Percentiles rank a stretch among this genome's conserved stretches.
Evolutionary conservation across 2,329 filamentous ascomycete genomes (phyloP).

Genomic region (Neofusicoccum laricinum): DNA sequence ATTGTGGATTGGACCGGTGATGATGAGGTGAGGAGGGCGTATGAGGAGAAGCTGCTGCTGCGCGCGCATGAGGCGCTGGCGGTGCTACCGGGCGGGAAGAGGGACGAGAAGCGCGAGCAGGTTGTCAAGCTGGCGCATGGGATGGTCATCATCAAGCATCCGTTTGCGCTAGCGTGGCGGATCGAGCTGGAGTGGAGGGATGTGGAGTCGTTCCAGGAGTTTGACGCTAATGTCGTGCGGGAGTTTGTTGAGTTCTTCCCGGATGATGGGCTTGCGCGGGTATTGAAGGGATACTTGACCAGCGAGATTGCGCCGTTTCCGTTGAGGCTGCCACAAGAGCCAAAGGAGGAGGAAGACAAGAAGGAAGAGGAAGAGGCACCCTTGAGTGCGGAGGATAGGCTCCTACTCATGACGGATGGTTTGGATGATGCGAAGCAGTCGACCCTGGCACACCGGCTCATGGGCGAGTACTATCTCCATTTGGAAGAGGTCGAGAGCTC

Average conservation of each 20-base stretch:
- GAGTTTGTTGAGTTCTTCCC: conserved; percentile 84
- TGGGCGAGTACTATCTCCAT: conserved; percentile 78
- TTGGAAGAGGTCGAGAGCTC: conserved; percentile 82
- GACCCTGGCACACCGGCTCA: conserved; percentile 76
- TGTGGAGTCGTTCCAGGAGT: conserved; percentile 56
- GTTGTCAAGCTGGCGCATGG: conserved; percentile 77
- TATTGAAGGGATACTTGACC: conserved; percentile 77
- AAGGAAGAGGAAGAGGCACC: conserved; percentile 45
- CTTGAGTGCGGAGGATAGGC: conserved; percentile 72
- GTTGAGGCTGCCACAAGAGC: conserved; percentile 22
- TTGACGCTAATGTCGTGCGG: conserved; percentile 73
- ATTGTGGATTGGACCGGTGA: conserved; percentile 89
- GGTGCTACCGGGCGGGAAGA: conserved; percentile 65
- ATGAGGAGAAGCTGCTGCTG: conserved; percentile 85
- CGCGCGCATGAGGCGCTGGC: conserved; percentile 76
- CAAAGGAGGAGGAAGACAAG: conserved; percentile 27
- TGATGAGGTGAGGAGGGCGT: conserved; percentile 76
- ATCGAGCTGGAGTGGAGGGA: conserved; percentile 89
- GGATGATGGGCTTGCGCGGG: conserved; percentile 74
- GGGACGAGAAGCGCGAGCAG: conserved; percentile 66
- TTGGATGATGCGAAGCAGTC: conserved; percentile 58
- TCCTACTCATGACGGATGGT: conserved; percentile 71
- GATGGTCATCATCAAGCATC: conserved; percentile 95
- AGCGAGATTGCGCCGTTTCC: conserved; percentile 84
- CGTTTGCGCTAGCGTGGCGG: conserved; percentile 86